These are phyloP conservation scores for Leptographium lundbergii DNA, from an alignment of 2,329 filamentous ascomycete species.

Conservation along the genomic window DNA sequence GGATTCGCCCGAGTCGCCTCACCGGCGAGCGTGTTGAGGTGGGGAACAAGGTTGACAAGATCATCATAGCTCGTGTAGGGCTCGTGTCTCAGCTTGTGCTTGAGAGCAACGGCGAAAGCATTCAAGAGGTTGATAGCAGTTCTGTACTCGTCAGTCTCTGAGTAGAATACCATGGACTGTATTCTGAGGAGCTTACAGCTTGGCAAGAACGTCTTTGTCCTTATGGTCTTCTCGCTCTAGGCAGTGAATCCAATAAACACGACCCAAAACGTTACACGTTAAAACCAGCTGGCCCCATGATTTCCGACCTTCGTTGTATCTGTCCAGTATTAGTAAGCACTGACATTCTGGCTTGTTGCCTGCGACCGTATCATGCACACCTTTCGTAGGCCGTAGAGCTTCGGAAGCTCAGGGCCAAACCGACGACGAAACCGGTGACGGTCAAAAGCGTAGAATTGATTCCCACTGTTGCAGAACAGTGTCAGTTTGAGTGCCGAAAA, in stretches of 20 bases:
- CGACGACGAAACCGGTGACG: constrained; percentile 71
- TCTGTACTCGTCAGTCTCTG: constrained; percentile 5
- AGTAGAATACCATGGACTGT: neutral
- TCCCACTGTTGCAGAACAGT: constrained; percentile 21
- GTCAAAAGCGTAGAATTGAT: constrained; percentile 59
- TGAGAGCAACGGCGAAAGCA: constrained; percentile 56
- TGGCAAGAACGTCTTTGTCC: constrained; percentile 54
- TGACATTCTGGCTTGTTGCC: neutral
- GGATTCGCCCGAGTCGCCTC: constrained; percentile 24
- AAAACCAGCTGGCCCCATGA: constrained; percentile 45
- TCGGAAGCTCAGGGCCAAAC: constrained; percentile 64
- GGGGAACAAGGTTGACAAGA: constrained; percentile 44
- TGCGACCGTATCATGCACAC: constrained; percentile 17
- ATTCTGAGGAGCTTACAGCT: constrained; percentile 28
- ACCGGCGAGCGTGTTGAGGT: constrained; percentile 54
- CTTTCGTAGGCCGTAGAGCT: constrained; percentile 69
- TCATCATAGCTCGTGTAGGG: constrained; percentile 58
- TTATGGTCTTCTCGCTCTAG: constrained; percentile 40
- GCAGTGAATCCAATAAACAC: constrained; percentile 73
- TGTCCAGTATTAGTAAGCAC: neutral
- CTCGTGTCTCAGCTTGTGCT: constrained; percentile 63
- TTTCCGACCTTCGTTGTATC: constrained; percentile 39
- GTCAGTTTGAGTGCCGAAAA: neutral
- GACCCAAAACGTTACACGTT: constrained; percentile 55
- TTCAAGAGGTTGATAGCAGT: constrained; percentile 57